Conservation (phyloP, 2,329 filamentous ascomycete species). For the Tolypocladium inflatum region DNA sequence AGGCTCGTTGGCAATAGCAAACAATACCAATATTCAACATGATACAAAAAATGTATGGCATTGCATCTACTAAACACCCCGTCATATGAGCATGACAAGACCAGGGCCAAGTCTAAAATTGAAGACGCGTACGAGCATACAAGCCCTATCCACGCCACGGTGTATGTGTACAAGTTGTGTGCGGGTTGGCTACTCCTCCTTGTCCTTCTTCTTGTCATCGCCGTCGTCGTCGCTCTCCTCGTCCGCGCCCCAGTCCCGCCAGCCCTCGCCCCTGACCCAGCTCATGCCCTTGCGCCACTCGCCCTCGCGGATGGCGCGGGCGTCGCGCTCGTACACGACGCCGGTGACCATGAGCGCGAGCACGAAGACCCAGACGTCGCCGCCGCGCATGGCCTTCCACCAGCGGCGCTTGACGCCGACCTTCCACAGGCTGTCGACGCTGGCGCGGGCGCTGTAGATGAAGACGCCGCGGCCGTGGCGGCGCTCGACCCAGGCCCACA, state of each 20-base stretch:
- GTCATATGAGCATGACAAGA: not conserved
- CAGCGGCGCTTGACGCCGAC: conserved; percentile 83
- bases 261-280: conserved; percentile 68
- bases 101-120: not conserved
- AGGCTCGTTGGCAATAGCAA: not conserved
- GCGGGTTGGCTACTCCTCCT: not conserved
- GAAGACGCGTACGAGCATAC: not conserved
- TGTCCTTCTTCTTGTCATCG: conserved; percentile 17
- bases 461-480: conserved; percentile 58
- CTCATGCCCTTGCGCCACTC: conserved; percentile 63
- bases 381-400: conserved; percentile 75
- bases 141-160: too few species aligned
- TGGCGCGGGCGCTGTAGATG: conserved; percentile 68
- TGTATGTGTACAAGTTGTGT: not conserved
- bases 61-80: not conserved
- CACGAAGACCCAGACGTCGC: conserved; percentile 79
- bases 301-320: conserved; percentile 56
- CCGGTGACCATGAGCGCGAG: conserved; percentile 69
- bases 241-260: conserved; percentile 54
- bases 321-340: conserved; percentile 64
- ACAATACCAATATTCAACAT: too few species aligned
- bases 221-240: conserved; percentile 38
- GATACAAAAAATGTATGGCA: not conserved
- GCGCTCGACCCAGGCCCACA: conserved; percentile 74
- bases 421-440: conserved; percentile 80